Percentiles rank a stretch among this genome's conserved stretches.
Conservation (phyloP, 2,329 filamentous ascomycete genomes). For the Pezicula carpinea region DNA sequence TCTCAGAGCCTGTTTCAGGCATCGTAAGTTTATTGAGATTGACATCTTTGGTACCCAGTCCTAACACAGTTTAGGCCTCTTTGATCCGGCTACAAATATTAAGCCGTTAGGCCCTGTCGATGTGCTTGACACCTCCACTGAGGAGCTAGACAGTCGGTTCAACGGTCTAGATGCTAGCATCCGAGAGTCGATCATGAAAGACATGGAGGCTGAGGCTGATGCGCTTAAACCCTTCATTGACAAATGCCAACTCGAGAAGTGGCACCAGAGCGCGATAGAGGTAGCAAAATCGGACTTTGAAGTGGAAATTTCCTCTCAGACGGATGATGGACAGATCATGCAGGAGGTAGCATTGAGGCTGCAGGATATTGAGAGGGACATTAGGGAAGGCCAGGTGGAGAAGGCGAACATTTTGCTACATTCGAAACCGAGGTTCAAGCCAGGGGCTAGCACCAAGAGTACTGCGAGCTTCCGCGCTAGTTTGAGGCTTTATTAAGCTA, state of each 20-base stretch:
- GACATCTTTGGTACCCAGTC: constrained; percentile 26
- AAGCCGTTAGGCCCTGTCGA: constrained; percentile 48
- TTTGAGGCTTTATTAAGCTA: constrained; percentile 10
- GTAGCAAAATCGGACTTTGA: constrained; percentile 34
- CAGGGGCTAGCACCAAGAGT: constrained; percentile 13
- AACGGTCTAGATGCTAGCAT: constrained; percentile 56
- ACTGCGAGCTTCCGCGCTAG: constrained; percentile 9
- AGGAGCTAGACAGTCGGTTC: constrained; percentile 58
- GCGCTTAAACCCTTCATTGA: constrained; percentile 60
- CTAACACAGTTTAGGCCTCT: constrained; percentile 25
- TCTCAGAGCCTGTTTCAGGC: constrained; percentile 57
- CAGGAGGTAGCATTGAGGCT: constrained; percentile 16
- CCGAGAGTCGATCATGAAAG: constrained; percentile 62
- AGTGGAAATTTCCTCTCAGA: constrained; percentile 26
- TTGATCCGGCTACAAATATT: constrained; percentile 37
- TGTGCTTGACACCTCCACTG: constrained; percentile 54
- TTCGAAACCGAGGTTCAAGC: constrained; percentile 17
- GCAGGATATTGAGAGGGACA: constrained; percentile 20
- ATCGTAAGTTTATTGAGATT: constrained; percentile 47
- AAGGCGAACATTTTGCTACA: constrained; percentile 20
- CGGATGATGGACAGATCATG: constrained; percentile 19
- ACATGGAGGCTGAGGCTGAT: constrained; percentile 69
- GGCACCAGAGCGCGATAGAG: constrained; percentile 46
- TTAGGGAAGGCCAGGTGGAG: constrained; percentile 23
- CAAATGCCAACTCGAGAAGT: constrained; percentile 64